Conservation (phyloP, 495 filamentous ascomycete genomes). For the Neurospora tetraspora region DNA sequence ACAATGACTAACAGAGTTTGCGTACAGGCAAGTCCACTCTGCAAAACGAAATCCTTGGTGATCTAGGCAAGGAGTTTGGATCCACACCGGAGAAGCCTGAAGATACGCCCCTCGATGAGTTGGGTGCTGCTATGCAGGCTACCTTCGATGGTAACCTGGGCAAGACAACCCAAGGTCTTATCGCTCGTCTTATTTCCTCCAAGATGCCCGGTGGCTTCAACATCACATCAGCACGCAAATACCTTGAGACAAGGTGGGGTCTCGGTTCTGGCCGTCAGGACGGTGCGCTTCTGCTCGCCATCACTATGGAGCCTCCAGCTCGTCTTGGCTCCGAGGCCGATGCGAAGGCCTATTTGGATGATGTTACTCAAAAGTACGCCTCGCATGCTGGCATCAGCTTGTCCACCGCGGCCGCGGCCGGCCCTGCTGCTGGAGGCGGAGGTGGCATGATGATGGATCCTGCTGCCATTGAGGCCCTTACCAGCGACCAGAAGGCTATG, state of each 20-base stretch:
- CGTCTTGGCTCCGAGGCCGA: conserved; percentile 84
- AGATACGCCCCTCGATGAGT: conserved; percentile 90
- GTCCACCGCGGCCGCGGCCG: conserved; percentile 59
- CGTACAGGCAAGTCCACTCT: conserved; percentile 84
- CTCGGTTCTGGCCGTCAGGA: conserved; percentile 82
- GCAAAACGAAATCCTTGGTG: conserved; percentile 91
- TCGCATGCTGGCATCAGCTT: conserved; percentile 74
- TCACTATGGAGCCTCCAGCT: conserved; percentile 84
- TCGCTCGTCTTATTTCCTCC: conserved; percentile 89
- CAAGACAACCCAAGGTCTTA: conserved; percentile 89
- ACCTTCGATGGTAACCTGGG: conserved; percentile 97
- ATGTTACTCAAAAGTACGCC: conserved; percentile 83
- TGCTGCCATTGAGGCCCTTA: conserved; percentile 90
- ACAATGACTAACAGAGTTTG: conserved; percentile 3
- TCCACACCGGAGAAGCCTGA: conserved; percentile 98
- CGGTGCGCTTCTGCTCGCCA: conserved; percentile 74
- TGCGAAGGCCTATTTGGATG: conserved; percentile 84
- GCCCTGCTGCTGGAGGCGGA: conserved; percentile 60
- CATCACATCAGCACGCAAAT: conserved; percentile 88
- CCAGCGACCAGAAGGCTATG: conserved; percentile 84
- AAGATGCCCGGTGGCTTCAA: conserved; percentile 99
- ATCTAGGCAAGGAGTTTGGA: conserved; percentile 96
- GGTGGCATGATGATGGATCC: conserved; percentile 99
- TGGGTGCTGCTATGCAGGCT: conserved; percentile 90
- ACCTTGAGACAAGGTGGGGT: conserved; percentile 90